Evolutionary conservation across 352 stramenopile genomes (phyloP), one percentile per base, ranked within the genome.

Genomic region (Phytophthora sp.): DNA sequence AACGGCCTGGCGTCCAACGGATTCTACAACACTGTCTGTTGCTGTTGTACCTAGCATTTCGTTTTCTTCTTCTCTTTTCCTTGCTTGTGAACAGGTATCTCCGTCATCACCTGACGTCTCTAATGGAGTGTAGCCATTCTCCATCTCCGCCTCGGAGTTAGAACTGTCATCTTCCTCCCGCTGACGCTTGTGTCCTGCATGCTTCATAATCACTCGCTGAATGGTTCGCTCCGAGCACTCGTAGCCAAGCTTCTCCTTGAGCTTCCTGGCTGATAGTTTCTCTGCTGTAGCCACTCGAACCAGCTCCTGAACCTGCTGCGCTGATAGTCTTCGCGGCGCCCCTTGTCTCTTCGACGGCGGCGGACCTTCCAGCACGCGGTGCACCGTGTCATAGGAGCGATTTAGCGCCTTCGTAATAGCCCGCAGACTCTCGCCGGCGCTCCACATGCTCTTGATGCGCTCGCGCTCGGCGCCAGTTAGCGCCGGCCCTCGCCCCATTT

Each of bases 401-500:
- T 39, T 53, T 10, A 53, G 26, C 27, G 44, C 28, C 44, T 39
- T 37, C 4, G 27, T 39, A 28, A 53, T 53, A 28, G 28, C 17
- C 18, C 44, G 44, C 12, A 53, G 44, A 26, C 17, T 39, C 7
- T 53, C 26, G n/a, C 44, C 44, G 30, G 26, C 27, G 11, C 11
- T 18, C 44, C 44, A 28, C 44, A 53, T 41, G 44, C 27, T 39
- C 44, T 53, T 53, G n/a, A 53, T 53, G 27, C 27, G 44, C 26
- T 37, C 44, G 17, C 44, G 44, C 17, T 53, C 44, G 44, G 26
- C 44, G 18, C 30, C 18, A 26, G 44, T 53, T n/a, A n/a, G n/a
- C n/a, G n/a, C n/a, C n/a, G n/a, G n/a, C n/a, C 44, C 44, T 30
- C 44, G 26, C 6, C 44, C 44, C 44, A 54, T 54, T 10, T 45